Base-by-base conservation (phyloP, 2,329 filamentous ascomycete species). In the Leptodontidium sp. region DNA sequence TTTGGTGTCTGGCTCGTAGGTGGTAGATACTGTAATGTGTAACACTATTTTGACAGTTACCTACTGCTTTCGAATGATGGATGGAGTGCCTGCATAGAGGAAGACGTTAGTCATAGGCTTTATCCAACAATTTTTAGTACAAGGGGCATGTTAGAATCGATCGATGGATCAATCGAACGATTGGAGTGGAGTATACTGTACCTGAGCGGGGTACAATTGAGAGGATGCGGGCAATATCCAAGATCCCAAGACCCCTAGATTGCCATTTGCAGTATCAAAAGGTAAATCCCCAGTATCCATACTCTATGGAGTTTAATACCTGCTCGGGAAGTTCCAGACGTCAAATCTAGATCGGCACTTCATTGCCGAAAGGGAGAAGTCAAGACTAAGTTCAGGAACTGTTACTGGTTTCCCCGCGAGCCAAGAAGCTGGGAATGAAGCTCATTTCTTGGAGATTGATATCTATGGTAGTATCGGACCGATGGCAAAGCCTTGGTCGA, bases 371-470 rank as follows among this genome's bases (percentile, higher is more conserved):
- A 24, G 32, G 24, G 17, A 29, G 52, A 15, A 11, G 7, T 55
- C 4, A 35, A 35, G 4, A 15, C 47, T 21, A 47, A 8, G 5
- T 15, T 17, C 43, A 47, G 17, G 14, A 47, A 55, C 52, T n/a
- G 26, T n/a, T 14, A 35, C 29, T 35, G 52, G 52, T 15, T 35
- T 55, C 52, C 32, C 26, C 26, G 5, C 9, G 52, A 35, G 52
- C 52, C 52, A 55, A 55, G 52, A 55, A 55, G 29, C 29, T 35
- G 29, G 50, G 26, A 35, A 55, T n/a, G 17, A n/a, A 55, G 29
- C 26, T 9, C 5, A 6, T 17, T 35, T 35, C 12, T 17, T 17
- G 14, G 26, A 35, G 26, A 6, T n/a, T 35, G 29, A 55, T 55
- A 15, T 14, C 29, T n/a, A 32, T 9, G 38, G 4, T 40, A 12